phyloP scores from a whole-genome alignment of 805 yeast species.

The Schwanniomyces sp. region DNA sequence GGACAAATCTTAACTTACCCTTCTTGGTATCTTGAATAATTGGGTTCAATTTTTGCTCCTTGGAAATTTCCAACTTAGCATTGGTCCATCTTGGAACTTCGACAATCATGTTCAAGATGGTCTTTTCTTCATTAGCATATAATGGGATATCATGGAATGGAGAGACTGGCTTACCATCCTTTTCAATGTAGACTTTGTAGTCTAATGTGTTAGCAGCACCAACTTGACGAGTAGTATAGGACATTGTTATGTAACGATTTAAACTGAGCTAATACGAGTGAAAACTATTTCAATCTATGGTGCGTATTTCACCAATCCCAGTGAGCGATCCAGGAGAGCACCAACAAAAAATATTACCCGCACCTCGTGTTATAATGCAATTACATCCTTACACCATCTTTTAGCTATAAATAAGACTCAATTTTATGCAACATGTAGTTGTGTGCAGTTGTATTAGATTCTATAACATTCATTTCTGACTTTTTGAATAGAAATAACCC shows the following conservation, averaged over 20 bases:
- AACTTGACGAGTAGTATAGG: conserved; percentile 85
- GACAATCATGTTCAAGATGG: conserved; percentile 77
- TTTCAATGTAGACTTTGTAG: conserved; percentile 85
- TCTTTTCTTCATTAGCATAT: conserved; percentile 90
- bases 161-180: conserved; percentile 92
- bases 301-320: background rate
- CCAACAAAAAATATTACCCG: conserved; percentile 3
- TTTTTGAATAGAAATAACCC: conserved; percentile 51
- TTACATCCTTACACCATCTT: background rate
- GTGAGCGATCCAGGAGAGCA: background rate
- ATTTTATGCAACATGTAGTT: conserved; percentile 8
- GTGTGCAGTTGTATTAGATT: conserved; percentile 2
- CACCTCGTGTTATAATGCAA: conserved; percentile 4
- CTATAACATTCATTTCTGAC: conserved; percentile 55
- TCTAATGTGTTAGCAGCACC: conserved; percentile 97
- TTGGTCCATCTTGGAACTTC: conserved; percentile 99
- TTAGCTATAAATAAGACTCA: background rate
- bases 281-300: background rate
- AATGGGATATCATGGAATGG: conserved; percentile 81
- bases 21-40: conserved; percentile 96
- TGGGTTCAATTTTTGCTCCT: conserved; percentile 84
- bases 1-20: conserved; percentile 92
- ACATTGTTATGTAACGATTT: conserved; percentile 40
- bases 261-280: background rate
- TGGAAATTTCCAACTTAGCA: conserved; percentile 93